These are phyloP conservation scores for Clonostachys solani DNA, from an alignment of 2,329 filamentous ascomycete genomes.

Conservation along the genomic window DNA sequence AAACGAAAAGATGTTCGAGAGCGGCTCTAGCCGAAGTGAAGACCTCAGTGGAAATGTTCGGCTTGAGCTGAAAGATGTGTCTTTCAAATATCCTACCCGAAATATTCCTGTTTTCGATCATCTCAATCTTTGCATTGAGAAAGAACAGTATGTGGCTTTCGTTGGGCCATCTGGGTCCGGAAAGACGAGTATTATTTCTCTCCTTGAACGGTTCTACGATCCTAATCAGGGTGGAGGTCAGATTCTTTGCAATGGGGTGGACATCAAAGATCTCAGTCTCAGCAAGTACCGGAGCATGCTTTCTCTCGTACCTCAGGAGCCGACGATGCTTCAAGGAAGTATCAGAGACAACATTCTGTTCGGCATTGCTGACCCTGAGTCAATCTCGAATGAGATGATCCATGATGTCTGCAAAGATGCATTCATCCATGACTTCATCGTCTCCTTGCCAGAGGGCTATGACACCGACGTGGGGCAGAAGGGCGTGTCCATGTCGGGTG, in stretches of 20 bases:
- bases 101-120: neutral
- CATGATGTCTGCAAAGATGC: conserved; percentile 81
- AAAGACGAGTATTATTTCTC: conserved; percentile 88
- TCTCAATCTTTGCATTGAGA: too few species aligned
- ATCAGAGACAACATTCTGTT: conserved; percentile 89
- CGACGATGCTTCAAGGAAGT: conserved; percentile 88
- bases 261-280: conserved; percentile 77
- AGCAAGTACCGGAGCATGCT: conserved; percentile 81
- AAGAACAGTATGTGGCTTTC: conserved; percentile 55
- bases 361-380: conserved; percentile 30
- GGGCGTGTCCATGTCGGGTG: conserved; percentile 79
- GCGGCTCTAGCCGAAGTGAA: neutral
- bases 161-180: conserved; percentile 94
- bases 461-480: conserved; percentile 83
- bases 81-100: too few species aligned
- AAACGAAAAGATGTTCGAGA: conserved; percentile 1
- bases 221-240: conserved; percentile 63
- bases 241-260: conserved; percentile 76
- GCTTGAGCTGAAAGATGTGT: too few species aligned
- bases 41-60: neutral
- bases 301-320: conserved; percentile 89
- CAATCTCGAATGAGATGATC: conserved; percentile 56
- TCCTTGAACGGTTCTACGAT: conserved; percentile 94
- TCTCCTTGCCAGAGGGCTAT: conserved; percentile 81
- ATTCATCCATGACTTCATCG: conserved; percentile 90